Evolutionary conservation across 2,329 filamentous ascomycete genomes (phyloP), one percentile per base, ranked within the genome.

Genomic region (Penicillium sp.): DNA sequence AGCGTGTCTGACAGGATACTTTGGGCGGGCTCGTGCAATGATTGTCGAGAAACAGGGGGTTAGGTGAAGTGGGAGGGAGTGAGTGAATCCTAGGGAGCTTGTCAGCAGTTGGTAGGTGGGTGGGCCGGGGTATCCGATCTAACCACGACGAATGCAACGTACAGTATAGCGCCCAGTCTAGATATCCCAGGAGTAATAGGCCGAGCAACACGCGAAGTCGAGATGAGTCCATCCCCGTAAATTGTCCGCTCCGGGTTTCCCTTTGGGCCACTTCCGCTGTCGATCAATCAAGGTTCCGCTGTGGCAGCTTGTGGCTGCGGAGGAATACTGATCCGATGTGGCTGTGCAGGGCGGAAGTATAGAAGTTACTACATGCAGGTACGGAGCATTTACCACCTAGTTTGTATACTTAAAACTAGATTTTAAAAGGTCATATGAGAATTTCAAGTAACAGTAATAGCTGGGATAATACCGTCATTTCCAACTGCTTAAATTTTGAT

Each of bases 241-340:
- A 48, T 36, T 51, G 34, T 47, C 48, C 50, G 49, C 54, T 48
- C 53, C 43, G 58, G 56, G 32, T 39, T 50, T 50, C 46, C 23
- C 59, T 53, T 63, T 52, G 52, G 66, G 63, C 62, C 63, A 67
- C 64, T 65, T 67, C 65, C 67, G 65, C 62, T 53, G 67, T 60
- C 59, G 66, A 70, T 68, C 65, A 46, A 63, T 53, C 51, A 53
- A 53, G 54, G 55, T 61, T 65, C 61, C 61, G 59, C 62, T 58
- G 56, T 66, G 61, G 59, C 57, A 16, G 44, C 42, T 3, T 52
- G 49, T 52, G 49, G 47, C 54, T 46, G 23, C 60, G 67, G 69
- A 66, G 51, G 36, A 69, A 69, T 44, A 30, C 66, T 70, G 59
- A 63, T 66, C 60, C 69, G 68, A 1, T 59, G 67, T 67, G 68